Evolutionary conservation across 495 filamentous ascomycete species (phyloP).

Genomic region (Penicillium silybi): DNA sequence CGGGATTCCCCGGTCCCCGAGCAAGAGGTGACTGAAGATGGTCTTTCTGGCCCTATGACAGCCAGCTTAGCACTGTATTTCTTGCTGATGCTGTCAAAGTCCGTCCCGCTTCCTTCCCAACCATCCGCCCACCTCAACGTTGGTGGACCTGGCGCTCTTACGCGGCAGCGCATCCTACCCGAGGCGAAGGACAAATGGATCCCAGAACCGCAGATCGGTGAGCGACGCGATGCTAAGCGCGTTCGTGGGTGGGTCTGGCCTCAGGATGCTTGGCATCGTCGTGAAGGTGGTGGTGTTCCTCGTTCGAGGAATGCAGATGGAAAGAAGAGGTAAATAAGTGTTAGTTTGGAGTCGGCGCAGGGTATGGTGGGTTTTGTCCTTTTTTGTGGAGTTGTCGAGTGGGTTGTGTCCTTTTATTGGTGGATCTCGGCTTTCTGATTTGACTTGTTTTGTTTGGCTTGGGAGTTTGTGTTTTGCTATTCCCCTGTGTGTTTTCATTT

Average conservation of each 20-base stretch:
- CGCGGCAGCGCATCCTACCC: constrained; percentile 62
- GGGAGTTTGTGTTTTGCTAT: constrained; percentile 10
- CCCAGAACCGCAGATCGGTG: constrained; percentile 73
- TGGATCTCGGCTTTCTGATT: constrained; percentile 1
- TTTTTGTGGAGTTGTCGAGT: background rate
- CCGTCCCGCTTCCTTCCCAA: constrained; percentile 63
- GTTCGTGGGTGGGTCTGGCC: constrained; percentile 81
- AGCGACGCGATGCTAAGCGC: constrained; percentile 80
- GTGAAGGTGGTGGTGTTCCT: constrained; percentile 42
- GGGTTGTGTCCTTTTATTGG: constrained; percentile 1
- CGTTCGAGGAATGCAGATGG: constrained; percentile 18
- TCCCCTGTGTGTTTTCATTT: constrained; percentile 14
- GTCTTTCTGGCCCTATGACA: constrained; percentile 54
- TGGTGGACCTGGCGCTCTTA: constrained; percentile 74
- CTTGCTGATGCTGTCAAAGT: constrained; percentile 78
- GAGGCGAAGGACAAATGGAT: constrained; percentile 78
- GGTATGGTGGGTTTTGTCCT: background rate
- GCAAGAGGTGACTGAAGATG: constrained; percentile 13
- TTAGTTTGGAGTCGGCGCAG: background rate
- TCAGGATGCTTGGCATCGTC: constrained; percentile 62
- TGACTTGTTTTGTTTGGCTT: constrained; percentile 1
- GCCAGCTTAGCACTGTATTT: constrained; percentile 70
- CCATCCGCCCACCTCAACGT: constrained; percentile 70
- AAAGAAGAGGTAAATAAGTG: constrained; percentile 32
- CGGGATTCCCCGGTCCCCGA: constrained; percentile 11